Percentiles rank a stretch among this genome's conserved stretches.
Evolutionary conservation across 75 land plant genomes (phyloP).

Genomic region (Pinus albicaulis): DNA sequence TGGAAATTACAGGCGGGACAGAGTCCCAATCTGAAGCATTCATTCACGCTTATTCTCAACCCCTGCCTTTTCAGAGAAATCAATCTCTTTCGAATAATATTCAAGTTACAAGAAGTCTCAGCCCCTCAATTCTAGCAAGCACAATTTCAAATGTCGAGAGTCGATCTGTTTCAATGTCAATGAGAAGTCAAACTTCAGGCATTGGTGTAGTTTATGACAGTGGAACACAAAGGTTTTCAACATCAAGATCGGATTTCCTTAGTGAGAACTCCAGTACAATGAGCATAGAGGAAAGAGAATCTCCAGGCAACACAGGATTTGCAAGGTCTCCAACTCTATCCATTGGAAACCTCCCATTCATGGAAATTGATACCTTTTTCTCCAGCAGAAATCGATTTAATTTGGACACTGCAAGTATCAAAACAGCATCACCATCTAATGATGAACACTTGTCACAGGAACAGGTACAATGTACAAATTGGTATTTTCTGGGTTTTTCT

Average conservation of each 20-base stretch:
- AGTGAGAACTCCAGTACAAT: not conserved
- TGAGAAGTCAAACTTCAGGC: not conserved
- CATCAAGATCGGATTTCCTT: not conserved
- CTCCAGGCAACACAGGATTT: not conserved
- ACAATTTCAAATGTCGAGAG: not conserved
- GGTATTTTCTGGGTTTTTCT: no score
- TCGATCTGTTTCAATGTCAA: not conserved
- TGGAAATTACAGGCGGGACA: not conserved
- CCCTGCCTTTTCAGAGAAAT: not conserved
- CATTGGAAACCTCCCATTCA: not conserved
- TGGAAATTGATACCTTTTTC: not conserved
- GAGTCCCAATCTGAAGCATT: not conserved
- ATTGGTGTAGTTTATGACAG: not conserved
- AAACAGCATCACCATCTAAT: no score
- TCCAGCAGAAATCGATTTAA: no score
- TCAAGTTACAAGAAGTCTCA: not conserved
- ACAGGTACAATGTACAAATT: no score
- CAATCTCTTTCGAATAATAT: slow-evolving; percentile 4
- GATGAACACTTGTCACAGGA: not conserved
- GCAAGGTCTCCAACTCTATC: not conserved
- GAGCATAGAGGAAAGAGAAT: not conserved
- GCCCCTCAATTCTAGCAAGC: not conserved
- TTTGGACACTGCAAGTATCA: not conserved
- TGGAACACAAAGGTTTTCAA: no score
- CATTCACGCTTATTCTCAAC: not conserved